phyloP scores from a whole-genome alignment of 495 filamentous ascomycete species.

The Hypoxylon rickii region DNA sequence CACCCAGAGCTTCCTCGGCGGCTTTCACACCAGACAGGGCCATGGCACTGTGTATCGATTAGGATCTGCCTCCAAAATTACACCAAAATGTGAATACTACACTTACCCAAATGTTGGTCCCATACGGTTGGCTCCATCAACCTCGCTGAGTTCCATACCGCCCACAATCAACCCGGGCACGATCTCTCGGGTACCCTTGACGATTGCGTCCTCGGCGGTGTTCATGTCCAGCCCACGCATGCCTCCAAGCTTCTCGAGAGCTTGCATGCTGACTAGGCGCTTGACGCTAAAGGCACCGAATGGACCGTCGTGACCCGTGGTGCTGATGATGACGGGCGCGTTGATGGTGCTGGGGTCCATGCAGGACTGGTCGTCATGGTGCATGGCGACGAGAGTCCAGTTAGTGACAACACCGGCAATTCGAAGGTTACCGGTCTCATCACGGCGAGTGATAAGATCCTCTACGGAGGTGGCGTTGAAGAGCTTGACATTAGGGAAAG shows the following conservation, averaged over 20 bases:
- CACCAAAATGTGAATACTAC: no score
- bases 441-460: constrained; percentile 79
- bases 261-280: constrained; percentile 79
- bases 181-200: constrained; percentile 85
- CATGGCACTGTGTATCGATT: constrained; percentile 66
- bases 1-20: constrained; percentile 77
- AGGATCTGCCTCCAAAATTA: not conserved
- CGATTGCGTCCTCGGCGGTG: constrained; percentile 85
- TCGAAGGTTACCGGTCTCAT: constrained; percentile 56
- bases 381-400: constrained; percentile 89
- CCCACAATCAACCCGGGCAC: constrained; percentile 87
- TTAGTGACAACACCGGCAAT: constrained; percentile 91
- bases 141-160: constrained; percentile 90
- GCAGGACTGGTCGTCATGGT: constrained; percentile 90
- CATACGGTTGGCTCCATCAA: constrained; percentile 89
- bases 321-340: constrained; percentile 80
- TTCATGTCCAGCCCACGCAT: constrained; percentile 95
- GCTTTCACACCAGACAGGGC: constrained; percentile 83
- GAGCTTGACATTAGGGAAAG: constrained; percentile 88
- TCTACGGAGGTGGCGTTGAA: constrained; percentile 93
- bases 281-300: constrained; percentile 90
- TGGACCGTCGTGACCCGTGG: constrained; percentile 88
- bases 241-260: constrained; percentile 79
- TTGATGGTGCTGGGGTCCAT: constrained; percentile 98
- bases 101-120: constrained; percentile 49